Conservation (phyloP, 2,329 filamentous ascomycete genomes). For the Tetracladium maxilliforme region DNA sequence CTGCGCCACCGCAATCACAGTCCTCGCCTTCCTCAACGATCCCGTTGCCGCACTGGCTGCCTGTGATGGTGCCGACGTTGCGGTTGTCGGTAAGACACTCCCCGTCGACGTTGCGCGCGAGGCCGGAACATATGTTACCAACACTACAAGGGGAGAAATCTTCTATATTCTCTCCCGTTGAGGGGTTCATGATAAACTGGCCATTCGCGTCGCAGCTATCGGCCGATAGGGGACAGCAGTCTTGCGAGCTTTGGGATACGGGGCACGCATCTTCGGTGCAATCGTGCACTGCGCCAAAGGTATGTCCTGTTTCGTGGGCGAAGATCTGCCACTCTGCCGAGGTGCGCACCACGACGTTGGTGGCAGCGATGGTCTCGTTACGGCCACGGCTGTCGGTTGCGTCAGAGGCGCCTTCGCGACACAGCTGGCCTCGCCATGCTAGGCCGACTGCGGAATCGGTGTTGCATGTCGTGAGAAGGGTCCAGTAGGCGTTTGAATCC, state of each 20-base stretch:
- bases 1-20: constrained; percentile 79
- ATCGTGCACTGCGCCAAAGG: constrained; percentile 91
- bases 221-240: constrained; percentile 67
- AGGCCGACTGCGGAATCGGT: constrained; percentile 78
- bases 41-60: constrained; percentile 84
- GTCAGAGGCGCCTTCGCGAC: constrained; percentile 41
- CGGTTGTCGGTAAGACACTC: constrained; percentile 75
- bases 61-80: constrained; percentile 66
- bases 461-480: constrained; percentile 54
- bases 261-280: constrained; percentile 40
- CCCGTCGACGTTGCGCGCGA: constrained; percentile 63
- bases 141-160: constrained; percentile 79
- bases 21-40: constrained; percentile 92
- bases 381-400: constrained; percentile 30
- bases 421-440: constrained; percentile 85
- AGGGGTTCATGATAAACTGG: constrained; percentile 94
- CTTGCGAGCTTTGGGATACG: constrained; percentile 25
- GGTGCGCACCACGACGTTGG: constrained; percentile 81
- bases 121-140: constrained; percentile 84
- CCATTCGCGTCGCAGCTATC: constrained; percentile 58
- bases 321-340: constrained; percentile 88
- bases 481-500: constrained; percentile 89
- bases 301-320: constrained; percentile 87
- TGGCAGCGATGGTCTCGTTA: constrained; percentile 64
- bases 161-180: constrained; percentile 57